Conservation (phyloP, 2,329 filamentous ascomycete species). For the Pseudopithomyces chartarum region DNA sequence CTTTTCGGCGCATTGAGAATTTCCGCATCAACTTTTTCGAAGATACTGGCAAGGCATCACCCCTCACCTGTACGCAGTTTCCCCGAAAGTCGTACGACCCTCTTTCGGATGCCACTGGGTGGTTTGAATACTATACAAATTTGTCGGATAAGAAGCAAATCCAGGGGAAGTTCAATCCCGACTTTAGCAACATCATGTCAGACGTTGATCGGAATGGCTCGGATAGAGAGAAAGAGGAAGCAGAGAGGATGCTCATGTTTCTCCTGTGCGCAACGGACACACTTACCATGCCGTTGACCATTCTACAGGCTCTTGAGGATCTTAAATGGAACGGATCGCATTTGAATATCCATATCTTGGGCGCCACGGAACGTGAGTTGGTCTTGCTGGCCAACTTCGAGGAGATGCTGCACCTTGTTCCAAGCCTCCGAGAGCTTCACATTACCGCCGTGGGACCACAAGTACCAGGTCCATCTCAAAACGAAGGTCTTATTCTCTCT, state of each 20-base stretch:
- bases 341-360: conserved; percentile 19
- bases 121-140: conserved; percentile 25
- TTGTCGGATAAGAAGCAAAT: conserved; percentile 23
- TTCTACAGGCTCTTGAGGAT: conserved; percentile 22
- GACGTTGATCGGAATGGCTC: background rate
- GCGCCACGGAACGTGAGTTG: conserved; percentile 24
- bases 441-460: conserved; percentile 19
- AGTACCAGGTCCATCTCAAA: conserved; percentile 1
- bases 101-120: conserved; percentile 11
- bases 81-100: conserved; percentile 12
- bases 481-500: conserved; percentile 8
- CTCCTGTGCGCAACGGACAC: conserved; percentile 21
- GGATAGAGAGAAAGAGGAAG: conserved; percentile 12
- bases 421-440: conserved; percentile 12
- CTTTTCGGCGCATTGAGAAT: conserved; percentile 14
- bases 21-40: conserved; percentile 25
- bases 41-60: conserved; percentile 20
- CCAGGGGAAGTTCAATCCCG: conserved; percentile 13
- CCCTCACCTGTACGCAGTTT: conserved; percentile 18
- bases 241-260: conserved; percentile 22
- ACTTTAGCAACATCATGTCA: conserved; percentile 14
- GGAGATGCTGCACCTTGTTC: conserved; percentile 22
- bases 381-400: conserved; percentile 20
- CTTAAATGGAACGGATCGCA: conserved; percentile 5
- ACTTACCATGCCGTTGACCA: conserved; percentile 25